These are phyloP conservation scores for Cordyceps cateniannulata DNA, from an alignment of 2,329 filamentous ascomycete genomes.

Conservation along the genomic window DNA sequence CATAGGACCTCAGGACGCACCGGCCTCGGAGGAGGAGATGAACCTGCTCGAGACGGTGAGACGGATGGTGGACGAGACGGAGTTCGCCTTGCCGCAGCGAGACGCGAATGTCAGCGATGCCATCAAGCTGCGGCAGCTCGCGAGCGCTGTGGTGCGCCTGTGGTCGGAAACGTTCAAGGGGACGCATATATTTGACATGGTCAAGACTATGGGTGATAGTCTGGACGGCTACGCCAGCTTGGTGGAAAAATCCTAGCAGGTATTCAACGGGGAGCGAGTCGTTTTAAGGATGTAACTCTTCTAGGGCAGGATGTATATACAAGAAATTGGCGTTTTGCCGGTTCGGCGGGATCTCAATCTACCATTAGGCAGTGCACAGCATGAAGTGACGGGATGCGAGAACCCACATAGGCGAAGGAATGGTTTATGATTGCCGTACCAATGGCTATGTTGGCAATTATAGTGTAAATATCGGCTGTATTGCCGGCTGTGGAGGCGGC, in stretches of 20 bases:
- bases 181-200: slow-evolving; percentile 53
- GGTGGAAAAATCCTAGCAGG: slow-evolving; percentile 37
- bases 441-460: too few relatives aligned
- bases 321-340: not conserved
- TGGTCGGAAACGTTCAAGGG: slow-evolving; percentile 59
- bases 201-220: slow-evolving; percentile 51
- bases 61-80: slow-evolving; percentile 55
- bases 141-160: slow-evolving; percentile 50
- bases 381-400: not conserved
- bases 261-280: not conserved
- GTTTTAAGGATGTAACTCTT: not conserved
- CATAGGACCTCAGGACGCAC: slow-evolving; percentile 43
- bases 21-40: slow-evolving; percentile 45
- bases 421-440: too few relatives aligned
- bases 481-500: not conserved
- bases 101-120: slow-evolving; percentile 42
- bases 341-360: not conserved
- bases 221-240: slow-evolving; percentile 52
- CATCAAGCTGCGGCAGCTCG: slow-evolving; percentile 47
- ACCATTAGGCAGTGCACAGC: too few relatives aligned
- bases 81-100: slow-evolving; percentile 50
- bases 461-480: too few relatives aligned
- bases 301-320: not conserved
- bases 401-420: too few relatives aligned
- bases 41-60: slow-evolving; percentile 49